Evolutionary conservation across 768 basidiomycete genomes (phyloP).

Genomic region (Pseudohyphozyma bogoriensis): DNA sequence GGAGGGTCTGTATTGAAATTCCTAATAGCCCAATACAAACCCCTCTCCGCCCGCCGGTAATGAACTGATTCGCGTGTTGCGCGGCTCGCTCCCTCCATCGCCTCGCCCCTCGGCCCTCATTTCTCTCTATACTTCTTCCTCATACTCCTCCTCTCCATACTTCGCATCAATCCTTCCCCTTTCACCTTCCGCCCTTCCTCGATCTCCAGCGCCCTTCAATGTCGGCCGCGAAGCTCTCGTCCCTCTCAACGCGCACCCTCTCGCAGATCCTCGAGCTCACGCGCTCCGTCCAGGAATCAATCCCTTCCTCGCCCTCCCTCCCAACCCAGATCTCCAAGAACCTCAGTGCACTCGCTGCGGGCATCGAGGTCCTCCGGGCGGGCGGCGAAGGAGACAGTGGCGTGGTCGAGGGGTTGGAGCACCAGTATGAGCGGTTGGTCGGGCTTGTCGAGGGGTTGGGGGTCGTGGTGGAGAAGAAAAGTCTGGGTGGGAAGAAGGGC

Average conservation of each 20-base stretch:
- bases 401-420: slow-evolving; percentile 22
- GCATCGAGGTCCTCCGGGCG: slow-evolving; percentile 15
- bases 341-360: slow-evolving; percentile 9
- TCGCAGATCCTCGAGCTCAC: slow-evolving; percentile 22
- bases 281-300: slow-evolving; percentile 6
- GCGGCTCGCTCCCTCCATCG: too few species aligned
- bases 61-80: too few species aligned
- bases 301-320: slow-evolving; percentile 14
- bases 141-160: too few species aligned
- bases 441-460: slow-evolving; percentile 23
- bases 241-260: slow-evolving; percentile 23
- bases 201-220: background rate
- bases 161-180: too few species aligned
- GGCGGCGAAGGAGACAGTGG: slow-evolving; percentile 6
- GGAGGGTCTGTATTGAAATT: too few species aligned
- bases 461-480: slow-evolving; percentile 6
- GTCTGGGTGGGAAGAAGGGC: background rate
- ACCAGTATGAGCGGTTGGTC: slow-evolving; percentile 26
- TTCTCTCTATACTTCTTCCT: too few species aligned
- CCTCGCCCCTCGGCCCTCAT: too few species aligned
- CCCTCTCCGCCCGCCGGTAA: too few species aligned
- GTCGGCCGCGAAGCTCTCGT: slow-evolving; percentile 12
- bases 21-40: too few species aligned
- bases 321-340: slow-evolving; percentile 9
- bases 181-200: too few species aligned